Base-by-base conservation (phyloP, 768 basidiomycete genomes). In the Coprinopsis marcescibilis region DNA sequence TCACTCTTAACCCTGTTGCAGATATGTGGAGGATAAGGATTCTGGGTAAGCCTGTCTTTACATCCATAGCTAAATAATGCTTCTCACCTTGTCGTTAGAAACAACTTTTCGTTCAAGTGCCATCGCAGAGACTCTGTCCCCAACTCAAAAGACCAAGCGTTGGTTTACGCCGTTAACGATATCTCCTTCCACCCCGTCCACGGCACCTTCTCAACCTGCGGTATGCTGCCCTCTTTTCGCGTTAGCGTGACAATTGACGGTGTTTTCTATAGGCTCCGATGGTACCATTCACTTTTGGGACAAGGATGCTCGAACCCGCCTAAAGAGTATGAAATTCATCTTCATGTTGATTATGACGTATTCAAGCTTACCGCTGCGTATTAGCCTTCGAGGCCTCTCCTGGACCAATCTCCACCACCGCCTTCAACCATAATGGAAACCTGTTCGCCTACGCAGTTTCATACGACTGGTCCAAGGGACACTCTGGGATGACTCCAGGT, bases 231-330 rank as follows among this genome's bases (percentile, higher is more conserved):
- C n/a, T n/a, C n/a, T n/a, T n/a, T n/a, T n/a, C n/a, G n/a, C n/a
- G n/a, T n/a, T n/a, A n/a, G n/a, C n/a, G n/a, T n/a, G n/a, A n/a
- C n/a, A n/a, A n/a, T 51, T 2, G n/a, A n/a, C 45, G 13, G 40
- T 47, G 24, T 49, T 32, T 19, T 14, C 38, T 6, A 43, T 43
- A 86, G 85, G 86, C 8, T 76, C 85, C 34, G 90, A 93, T 54
- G 90, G 90, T 15, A 85, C 85, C 2, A 83, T 93, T 61, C 86
- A 90, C 73, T 89, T 87, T 64, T 95, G 92, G 92, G 92, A 96
- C 66, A 93, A 92, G 66, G 87, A 94, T 55, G 83, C 87, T 6
- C 84, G 92, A 48, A 91, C 87, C 5, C 83, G 94, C 32, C 76
- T 97, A 68, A 96, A 94, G 70, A 82, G 91, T 93, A 55, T 39